Evolutionary conservation across 371 early-diverging fungal species (phyloP).

Genomic region (Mucor lusitanicus): DNA sequence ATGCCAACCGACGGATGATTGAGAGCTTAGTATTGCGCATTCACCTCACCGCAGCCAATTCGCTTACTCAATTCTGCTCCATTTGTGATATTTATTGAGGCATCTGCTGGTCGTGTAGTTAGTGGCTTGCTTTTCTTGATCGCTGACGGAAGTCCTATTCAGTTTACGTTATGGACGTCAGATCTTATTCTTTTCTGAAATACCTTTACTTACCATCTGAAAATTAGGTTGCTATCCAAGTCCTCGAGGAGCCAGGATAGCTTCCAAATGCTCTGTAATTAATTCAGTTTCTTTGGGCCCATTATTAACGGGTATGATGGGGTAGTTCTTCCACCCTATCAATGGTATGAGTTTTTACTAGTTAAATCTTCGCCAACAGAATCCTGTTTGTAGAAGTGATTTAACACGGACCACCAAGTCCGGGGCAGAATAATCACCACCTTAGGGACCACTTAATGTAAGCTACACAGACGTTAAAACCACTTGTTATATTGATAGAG

Average conservation of each 20-base stretch:
- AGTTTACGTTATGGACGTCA: background rate
- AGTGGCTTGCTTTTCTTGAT: conserved; percentile 23
- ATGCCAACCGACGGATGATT: conserved; percentile 17
- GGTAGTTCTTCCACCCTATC: conserved; percentile 25
- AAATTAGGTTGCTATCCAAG: conserved; percentile 16
- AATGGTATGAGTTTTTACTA: conserved; percentile 12
- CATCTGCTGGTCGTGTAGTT: conserved; percentile 12
- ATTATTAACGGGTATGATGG: conserved; percentile 15
- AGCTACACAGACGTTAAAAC: too few relatives aligned
- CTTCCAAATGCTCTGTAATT: conserved; percentile 24
- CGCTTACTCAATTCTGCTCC: conserved; percentile 18
- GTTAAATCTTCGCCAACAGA: conserved; percentile 18
- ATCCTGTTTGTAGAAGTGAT: conserved; percentile 21
- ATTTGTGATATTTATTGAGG: conserved; percentile 17
- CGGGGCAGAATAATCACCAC: too few relatives aligned
- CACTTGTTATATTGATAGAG: too few relatives aligned
- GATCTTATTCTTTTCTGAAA: too few relatives aligned
- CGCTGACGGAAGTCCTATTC: conserved; percentile 26
- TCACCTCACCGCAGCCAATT: conserved; percentile 22
- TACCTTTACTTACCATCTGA: background rate
- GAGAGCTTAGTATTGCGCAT: conserved; percentile 22
- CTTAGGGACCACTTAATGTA: too few relatives aligned
- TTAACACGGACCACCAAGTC: too few relatives aligned
- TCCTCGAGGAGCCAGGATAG: conserved; percentile 22
- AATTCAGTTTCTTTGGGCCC: conserved; percentile 25